Percentiles rank a stretch among this genome's conserved stretches.
phyloP scores from a whole-genome alignment of 257 asterid genomes.

The Penstemon davidsonii region DNA sequence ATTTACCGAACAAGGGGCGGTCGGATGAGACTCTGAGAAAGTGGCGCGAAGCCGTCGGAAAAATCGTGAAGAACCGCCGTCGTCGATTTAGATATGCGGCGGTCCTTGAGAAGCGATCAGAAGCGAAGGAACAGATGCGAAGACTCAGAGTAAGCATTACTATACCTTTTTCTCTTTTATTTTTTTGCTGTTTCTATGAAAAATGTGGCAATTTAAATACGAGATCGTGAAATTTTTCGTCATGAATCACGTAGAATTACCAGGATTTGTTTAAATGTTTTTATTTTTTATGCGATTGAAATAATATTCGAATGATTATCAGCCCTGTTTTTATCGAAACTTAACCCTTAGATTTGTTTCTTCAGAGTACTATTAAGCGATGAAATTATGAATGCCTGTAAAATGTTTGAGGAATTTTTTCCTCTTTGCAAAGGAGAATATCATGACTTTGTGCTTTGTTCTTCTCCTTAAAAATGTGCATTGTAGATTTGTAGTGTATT shows the following conservation, averaged over 20 bases:
- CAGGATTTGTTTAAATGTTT: too few species aligned
- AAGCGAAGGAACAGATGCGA: conserved; percentile 58
- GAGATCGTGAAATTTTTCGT: not conserved
- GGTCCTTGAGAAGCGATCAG: conserved; percentile 65
- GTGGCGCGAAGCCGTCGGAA: conserved; percentile 77
- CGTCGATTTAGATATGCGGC: conserved; percentile 80
- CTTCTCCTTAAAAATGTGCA: too few species aligned
- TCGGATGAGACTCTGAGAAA: conserved; percentile 57
- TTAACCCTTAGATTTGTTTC: too few species aligned
- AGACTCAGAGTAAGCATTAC: conserved; percentile 58
- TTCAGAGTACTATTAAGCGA: too few species aligned
- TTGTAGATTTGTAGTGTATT: too few species aligned
- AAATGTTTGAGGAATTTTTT: too few species aligned
- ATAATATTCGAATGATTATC: not conserved
- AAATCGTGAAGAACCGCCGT: conserved; percentile 63
- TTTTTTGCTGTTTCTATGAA: not conserved
- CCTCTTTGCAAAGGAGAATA: too few species aligned
- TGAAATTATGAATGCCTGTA: too few species aligned
- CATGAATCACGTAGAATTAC: too few species aligned
- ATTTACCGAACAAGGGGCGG: conserved; percentile 52
- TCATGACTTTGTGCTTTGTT: too few species aligned
- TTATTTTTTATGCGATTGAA: not conserved
- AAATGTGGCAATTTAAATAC: not conserved
- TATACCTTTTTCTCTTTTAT: not conserved
- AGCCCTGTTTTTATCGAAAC: not conserved